These are phyloP conservation scores for Fusarium compactum DNA, from an alignment of 2,329 filamentous ascomycete species.

Conservation along the genomic window DNA sequence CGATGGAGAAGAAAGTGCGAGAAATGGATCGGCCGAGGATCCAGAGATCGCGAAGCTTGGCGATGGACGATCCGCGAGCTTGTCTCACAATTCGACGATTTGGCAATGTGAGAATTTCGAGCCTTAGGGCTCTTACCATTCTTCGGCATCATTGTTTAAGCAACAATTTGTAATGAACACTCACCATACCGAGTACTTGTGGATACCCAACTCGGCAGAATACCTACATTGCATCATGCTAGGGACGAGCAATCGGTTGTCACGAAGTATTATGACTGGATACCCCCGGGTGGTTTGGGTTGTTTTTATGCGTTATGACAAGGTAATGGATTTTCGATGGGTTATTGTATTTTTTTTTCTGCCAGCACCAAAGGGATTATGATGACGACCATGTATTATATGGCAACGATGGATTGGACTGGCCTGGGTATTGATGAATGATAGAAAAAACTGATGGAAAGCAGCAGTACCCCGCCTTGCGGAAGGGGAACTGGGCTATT, in stretches of 20 bases:
- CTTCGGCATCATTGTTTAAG: slow-evolving; percentile 35
- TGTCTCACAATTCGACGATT: slow-evolving; percentile 58
- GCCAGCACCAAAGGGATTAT: slow-evolving; percentile 28
- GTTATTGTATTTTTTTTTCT: slow-evolving; percentile 26
- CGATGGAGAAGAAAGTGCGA: slow-evolving; percentile 90
- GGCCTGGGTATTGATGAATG: slow-evolving; percentile 33
- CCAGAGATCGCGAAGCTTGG: slow-evolving; percentile 72
- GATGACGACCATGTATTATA: slow-evolving; percentile 46
- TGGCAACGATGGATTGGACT: slow-evolving; percentile 29
- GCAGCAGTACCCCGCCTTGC: slow-evolving; percentile 34
- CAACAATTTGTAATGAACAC: slow-evolving; percentile 44
- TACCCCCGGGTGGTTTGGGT: slow-evolving; percentile 33
- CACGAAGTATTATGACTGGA: slow-evolving; percentile 41
- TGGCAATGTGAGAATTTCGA: slow-evolving; percentile 49
- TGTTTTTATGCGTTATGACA: slow-evolving; percentile 22
- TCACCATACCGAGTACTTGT: slow-evolving; percentile 35
- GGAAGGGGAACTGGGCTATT: slow-evolving; percentile 28
- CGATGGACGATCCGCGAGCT: slow-evolving; percentile 81
- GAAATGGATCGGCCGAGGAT: slow-evolving; percentile 78
- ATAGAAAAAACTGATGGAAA: slow-evolving; percentile 47
- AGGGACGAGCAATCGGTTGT: slow-evolving; percentile 30
- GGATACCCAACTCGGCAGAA: slow-evolving; percentile 38
- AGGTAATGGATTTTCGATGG: slow-evolving; percentile 13
- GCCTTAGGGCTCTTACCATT: slow-evolving; percentile 30
- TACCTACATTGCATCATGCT: slow-evolving; percentile 28